These are phyloP conservation scores for Musa troglodytarum DNA, from an alignment of 176 grass and related monocot genomes.

Conservation along the genomic window DNA sequence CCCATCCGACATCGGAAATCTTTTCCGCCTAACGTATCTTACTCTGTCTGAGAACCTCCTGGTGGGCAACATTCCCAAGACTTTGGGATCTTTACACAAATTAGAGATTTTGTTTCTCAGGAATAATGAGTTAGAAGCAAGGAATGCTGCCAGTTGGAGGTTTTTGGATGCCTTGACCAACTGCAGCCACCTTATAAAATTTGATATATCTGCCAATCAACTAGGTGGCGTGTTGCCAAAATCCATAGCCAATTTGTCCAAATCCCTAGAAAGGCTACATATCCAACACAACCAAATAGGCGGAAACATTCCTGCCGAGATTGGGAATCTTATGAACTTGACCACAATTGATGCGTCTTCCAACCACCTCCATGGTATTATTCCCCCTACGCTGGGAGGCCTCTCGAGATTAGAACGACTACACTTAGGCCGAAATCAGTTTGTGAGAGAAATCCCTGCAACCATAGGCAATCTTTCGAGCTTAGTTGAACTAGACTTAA, in stretches of 20 bases:
- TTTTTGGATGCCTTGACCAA: constrained; percentile 1
- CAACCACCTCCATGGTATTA: not conserved
- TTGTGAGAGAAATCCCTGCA: not conserved
- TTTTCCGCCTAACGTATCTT: not conserved
- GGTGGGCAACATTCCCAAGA: not conserved
- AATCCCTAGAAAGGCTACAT: not conserved
- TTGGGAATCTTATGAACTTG: constrained; percentile 13
- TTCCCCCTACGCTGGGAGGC: not conserved
- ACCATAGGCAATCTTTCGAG: not conserved
- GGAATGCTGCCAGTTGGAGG: not conserved
- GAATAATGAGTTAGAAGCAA: not conserved
- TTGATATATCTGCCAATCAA: not conserved
- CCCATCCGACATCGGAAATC: not conserved
- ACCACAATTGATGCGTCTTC: not conserved
- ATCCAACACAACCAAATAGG: not conserved
- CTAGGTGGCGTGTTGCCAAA: not conserved
- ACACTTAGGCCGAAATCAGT: not conserved
- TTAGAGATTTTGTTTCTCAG: not conserved
- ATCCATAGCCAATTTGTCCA: constrained; percentile 9
- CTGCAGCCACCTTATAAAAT: not conserved
- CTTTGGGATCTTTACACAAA: not conserved
- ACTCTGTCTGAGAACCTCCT: not conserved
- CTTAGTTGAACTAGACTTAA: no score
- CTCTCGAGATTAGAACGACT: not conserved
- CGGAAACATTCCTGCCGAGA: constrained; percentile 16